Evolutionary conservation across 495 filamentous ascomycete genomes (phyloP).

Genomic region (Penicillium flavigenum): DNA sequence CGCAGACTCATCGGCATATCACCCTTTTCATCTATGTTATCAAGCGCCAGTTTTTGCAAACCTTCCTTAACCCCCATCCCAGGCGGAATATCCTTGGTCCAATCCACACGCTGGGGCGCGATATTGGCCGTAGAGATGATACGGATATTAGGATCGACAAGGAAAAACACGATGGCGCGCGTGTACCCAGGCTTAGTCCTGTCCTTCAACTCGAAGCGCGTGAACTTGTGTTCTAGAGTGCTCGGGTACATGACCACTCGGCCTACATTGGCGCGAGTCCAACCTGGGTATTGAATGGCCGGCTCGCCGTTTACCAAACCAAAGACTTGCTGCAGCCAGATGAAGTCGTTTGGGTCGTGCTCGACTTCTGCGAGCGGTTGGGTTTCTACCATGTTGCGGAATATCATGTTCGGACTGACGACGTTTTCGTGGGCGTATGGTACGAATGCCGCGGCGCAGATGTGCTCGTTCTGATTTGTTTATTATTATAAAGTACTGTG

Average conservation of each 20-base stretch:
- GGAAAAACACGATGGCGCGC: constrained; percentile 50
- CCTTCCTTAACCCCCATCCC: constrained; percentile 11
- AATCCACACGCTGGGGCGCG: constrained; percentile 51
- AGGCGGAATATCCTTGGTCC: constrained; percentile 28
- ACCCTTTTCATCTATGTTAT: constrained; percentile 32
- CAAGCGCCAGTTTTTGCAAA: constrained; percentile 29
- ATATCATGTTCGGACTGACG: constrained; percentile 19
- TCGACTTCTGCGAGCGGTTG: constrained; percentile 32
- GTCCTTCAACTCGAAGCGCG: constrained; percentile 47
- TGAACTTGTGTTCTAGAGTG: constrained; percentile 49
- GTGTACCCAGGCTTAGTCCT: constrained; percentile 46
- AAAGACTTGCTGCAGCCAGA: constrained; percentile 37
- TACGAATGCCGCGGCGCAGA: constrained; percentile 36
- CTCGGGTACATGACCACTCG: constrained; percentile 37
- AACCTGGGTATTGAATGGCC: constrained; percentile 34
- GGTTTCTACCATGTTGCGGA: constrained; percentile 33
- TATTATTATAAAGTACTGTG: background rate
- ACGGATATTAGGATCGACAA: constrained; percentile 55
- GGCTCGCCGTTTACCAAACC: constrained; percentile 33
- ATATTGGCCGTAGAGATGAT: constrained; percentile 57
- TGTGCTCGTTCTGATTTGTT: constrained; percentile 38
- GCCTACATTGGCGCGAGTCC: constrained; percentile 21
- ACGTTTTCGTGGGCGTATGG: constrained; percentile 31
- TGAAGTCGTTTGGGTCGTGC: constrained; percentile 26
- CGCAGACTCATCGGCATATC: constrained; percentile 35